Conservation (phyloP, 805 yeast species). For the Pichia pseudocactophila region DNA sequence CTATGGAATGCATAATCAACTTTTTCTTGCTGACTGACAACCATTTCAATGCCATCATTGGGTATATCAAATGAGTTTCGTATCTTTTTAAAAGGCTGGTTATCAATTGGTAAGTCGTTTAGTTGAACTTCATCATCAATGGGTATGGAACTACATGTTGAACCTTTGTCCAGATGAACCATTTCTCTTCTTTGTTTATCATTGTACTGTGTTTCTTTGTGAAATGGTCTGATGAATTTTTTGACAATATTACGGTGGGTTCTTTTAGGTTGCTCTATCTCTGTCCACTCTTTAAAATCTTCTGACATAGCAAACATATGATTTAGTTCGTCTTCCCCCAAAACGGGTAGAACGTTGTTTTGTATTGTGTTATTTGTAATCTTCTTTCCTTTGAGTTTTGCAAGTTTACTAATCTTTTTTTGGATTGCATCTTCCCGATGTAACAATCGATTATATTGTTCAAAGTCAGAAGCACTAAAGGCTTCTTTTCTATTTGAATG, state of each 20-base stretch:
- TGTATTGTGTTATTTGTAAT: not conserved
- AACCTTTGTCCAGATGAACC: conserved; percentile 1
- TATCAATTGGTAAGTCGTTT: conserved; percentile 24
- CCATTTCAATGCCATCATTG: conserved; percentile 18
- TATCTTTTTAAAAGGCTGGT: conserved; percentile 13
- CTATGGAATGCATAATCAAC: conserved; percentile 23
- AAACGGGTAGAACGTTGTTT: conserved; percentile 12
- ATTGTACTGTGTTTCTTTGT: not conserved
- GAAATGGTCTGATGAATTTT: conserved; percentile 1
- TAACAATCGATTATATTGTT: conserved; percentile 20
- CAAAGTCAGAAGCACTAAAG: conserved; percentile 22
- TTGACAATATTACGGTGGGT: conserved; percentile 2
- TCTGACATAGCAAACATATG: conserved; percentile 13
- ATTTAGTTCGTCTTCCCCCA: conserved; percentile 19
- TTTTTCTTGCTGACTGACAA: conserved; percentile 24
- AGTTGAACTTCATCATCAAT: conserved; percentile 25
- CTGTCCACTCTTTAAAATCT: conserved; percentile 9
- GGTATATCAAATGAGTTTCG: not conserved
- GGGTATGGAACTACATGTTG: conserved; percentile 15
- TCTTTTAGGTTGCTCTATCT: conserved; percentile 4
- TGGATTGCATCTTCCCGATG: conserved; percentile 21
- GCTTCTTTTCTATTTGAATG: not conserved
- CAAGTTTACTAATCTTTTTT: conserved; percentile 13
- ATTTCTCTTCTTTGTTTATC: conserved; percentile 4
- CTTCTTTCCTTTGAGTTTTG: conserved; percentile 3